Percentiles rank a stretch among this genome's conserved stretches.
These are phyloP conservation scores for Sclerospora graminicola DNA, from an alignment of 352 stramenopile genomes.

Conservation along the genomic window DNA sequence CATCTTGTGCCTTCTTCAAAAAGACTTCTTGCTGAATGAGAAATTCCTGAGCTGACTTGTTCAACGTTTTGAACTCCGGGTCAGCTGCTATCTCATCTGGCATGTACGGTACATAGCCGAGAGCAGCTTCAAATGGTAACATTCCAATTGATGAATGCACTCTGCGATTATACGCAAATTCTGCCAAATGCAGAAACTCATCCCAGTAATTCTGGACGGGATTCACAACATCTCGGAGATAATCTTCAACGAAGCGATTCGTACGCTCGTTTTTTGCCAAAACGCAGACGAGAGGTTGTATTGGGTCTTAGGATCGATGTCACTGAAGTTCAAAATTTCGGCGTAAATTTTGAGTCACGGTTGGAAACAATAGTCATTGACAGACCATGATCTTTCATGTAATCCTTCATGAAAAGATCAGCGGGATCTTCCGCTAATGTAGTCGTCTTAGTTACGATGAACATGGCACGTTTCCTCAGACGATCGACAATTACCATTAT, in stretches of 20 bases:
- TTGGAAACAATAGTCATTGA: slow-evolving; percentile 2
- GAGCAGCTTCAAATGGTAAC: too few relatives aligned
- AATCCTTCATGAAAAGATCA: slow-evolving; percentile 4
- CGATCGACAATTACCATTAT: slow-evolving; percentile 11
- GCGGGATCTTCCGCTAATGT: neutral
- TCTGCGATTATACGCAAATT: too few relatives aligned
- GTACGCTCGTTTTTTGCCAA: neutral
- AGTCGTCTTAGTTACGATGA: slow-evolving; percentile 3
- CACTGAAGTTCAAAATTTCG: slow-evolving; percentile 3
- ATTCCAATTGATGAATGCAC: too few relatives aligned
- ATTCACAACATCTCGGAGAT: too few relatives aligned
- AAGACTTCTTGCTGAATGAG: too few relatives aligned
- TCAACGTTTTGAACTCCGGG: too few relatives aligned
- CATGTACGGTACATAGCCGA: too few relatives aligned
- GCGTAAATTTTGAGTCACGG: slow-evolving; percentile 4
- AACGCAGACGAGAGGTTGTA: neutral
- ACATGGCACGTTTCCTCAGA: slow-evolving; percentile 4
- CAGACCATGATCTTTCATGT: slow-evolving; percentile 5
- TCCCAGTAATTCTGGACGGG: too few relatives aligned
- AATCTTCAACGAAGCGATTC: neutral
- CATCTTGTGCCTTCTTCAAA: too few relatives aligned
- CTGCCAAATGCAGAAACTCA: too few relatives aligned
- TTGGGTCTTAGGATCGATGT: neutral
- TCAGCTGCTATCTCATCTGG: too few relatives aligned
- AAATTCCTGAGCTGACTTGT: too few relatives aligned